Evolutionary conservation across 306 rosid genomes (phyloP).

Genomic region (Argentina anserina): DNA sequence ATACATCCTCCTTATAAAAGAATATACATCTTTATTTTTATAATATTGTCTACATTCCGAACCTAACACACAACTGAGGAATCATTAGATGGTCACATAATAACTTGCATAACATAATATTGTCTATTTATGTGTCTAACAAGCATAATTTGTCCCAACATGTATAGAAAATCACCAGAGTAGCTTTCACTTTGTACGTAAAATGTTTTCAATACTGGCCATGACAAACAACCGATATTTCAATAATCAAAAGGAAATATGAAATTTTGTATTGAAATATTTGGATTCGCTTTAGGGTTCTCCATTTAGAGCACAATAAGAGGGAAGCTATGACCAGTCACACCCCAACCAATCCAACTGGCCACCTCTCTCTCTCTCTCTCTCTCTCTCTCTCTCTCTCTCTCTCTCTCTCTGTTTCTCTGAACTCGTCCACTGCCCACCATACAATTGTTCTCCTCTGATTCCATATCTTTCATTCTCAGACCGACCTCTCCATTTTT

Average conservation of each 20-base stretch:
- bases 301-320: not conserved
- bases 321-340: not conserved
- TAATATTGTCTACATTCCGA: too few relatives aligned
- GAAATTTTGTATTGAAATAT: not conserved
- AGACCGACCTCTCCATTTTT: slow-evolving; percentile 17
- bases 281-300: not conserved
- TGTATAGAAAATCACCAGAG: too few relatives aligned
- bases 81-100: too few relatives aligned
- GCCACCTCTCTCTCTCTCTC: not conserved
- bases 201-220: too few relatives aligned
- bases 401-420: not conserved
- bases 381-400: not conserved
- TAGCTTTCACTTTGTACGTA: too few relatives aligned
- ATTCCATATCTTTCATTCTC: slow-evolving; percentile 22
- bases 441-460: slow-evolving; percentile 12
- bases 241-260: not conserved
- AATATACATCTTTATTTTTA: too few relatives aligned
- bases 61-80: too few relatives aligned
- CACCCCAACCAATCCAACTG: slow-evolving; percentile 1
- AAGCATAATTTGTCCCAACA: too few relatives aligned
- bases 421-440: slow-evolving; percentile 8
- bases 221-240: too few relatives aligned
- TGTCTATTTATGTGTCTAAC: too few relatives aligned
- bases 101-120: too few relatives aligned
- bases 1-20: too few relatives aligned